These are phyloP conservation scores for Antrodiella citrinella DNA, from an alignment of 768 basidiomycete genomes.

Conservation along the genomic window DNA sequence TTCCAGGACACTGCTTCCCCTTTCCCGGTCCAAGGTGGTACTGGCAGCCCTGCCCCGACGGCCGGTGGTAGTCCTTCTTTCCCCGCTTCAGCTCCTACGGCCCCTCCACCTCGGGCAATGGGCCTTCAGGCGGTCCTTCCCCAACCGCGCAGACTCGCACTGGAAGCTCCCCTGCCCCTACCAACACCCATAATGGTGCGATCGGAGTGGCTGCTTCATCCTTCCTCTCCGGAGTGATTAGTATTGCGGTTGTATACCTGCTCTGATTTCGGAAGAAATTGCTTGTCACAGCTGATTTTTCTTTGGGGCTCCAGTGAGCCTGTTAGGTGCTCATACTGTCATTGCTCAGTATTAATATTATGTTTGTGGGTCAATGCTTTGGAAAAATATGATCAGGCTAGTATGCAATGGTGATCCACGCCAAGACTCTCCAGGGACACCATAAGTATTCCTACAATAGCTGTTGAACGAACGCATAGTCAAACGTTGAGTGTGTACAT, in stretches of 20 bases:
- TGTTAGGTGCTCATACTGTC: too few relatives aligned
- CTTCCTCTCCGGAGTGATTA: background rate
- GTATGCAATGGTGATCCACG: too few relatives aligned
- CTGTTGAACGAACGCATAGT: background rate
- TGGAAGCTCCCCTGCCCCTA: background rate
- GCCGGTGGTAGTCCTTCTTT: background rate
- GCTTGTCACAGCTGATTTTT: too few relatives aligned
- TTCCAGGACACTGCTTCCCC: conserved; percentile 17
- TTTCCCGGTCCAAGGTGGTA: conserved; percentile 22
- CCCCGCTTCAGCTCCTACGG: background rate
- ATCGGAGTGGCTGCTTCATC: background rate
- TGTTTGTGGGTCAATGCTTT: too few relatives aligned
- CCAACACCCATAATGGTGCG: background rate
- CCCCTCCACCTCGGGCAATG: conserved; percentile 2
- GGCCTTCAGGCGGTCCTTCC: conserved; percentile 1
- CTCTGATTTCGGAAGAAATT: too few relatives aligned
- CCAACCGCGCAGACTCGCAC: background rate
- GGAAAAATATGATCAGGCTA: too few relatives aligned
- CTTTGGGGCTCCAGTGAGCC: too few relatives aligned
- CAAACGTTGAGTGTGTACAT: background rate
- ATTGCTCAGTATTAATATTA: too few relatives aligned
- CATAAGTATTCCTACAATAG: too few relatives aligned
- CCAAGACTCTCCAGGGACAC: too few relatives aligned
- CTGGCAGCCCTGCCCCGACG: conserved; percentile 10
- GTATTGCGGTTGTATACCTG: background rate